Conservation (phyloP, 805 yeast species). For the Lachancea waltii region DNA sequence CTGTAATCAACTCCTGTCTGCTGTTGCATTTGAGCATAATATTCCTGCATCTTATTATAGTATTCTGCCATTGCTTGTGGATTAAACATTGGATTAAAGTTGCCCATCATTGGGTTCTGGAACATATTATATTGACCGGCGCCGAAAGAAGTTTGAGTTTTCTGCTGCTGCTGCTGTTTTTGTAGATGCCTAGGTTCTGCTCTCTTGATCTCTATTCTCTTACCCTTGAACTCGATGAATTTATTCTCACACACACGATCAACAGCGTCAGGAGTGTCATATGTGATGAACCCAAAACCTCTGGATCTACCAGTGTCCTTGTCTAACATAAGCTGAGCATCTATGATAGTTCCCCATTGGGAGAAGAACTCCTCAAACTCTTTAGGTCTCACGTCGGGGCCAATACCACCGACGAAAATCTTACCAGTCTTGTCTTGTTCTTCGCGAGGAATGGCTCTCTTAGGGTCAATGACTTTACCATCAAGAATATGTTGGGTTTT, state of each 20-base stretch:
- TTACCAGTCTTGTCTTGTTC: constrained; percentile 96
- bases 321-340: constrained; percentile 94
- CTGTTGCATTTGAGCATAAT: constrained; percentile 33
- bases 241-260: constrained; percentile 79
- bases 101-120: constrained; percentile 33
- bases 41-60: constrained; percentile 55
- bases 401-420: constrained; percentile 95
- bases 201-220: constrained; percentile 74
- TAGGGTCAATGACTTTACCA: constrained; percentile 95
- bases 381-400: constrained; percentile 84
- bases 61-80: constrained; percentile 60
- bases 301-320: constrained; percentile 95
- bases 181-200: constrained; percentile 79
- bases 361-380: constrained; percentile 84
- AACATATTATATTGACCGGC: constrained; percentile 25
- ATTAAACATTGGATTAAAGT: constrained; percentile 31
- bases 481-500: constrained; percentile 83
- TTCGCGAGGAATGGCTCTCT: constrained; percentile 94
- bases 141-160: constrained; percentile 15
- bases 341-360: constrained; percentile 84
- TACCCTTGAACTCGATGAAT: constrained; percentile 78
- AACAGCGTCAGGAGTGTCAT: constrained; percentile 90
- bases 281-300: constrained; percentile 96
- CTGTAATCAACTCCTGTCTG: constrained; percentile 32
- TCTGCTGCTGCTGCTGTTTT: constrained; percentile 34